Base-by-base conservation (phyloP, 2,329 filamentous ascomycete genomes). In the Spiromastix sp. region DNA sequence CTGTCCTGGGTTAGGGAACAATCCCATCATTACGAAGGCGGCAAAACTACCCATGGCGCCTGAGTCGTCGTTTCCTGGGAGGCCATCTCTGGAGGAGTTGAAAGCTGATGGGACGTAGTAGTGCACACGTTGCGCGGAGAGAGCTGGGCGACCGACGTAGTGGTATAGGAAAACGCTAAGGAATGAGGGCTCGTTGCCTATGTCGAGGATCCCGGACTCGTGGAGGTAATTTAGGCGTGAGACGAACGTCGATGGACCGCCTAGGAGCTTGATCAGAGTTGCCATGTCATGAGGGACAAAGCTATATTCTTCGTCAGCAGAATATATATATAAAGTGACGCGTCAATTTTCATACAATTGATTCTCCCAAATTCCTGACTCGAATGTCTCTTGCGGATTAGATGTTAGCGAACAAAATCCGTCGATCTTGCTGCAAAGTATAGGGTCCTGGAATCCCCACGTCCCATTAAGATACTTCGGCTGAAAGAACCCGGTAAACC, bases 301-400 rank as follows among this genome's bases (percentile, higher is more conserved):
- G 34, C 65, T 71, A 50, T n/a, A n/a, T n/a, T n/a, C n/a, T n/a
- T n/a, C n/a, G n/a, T n/a, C n/a, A n/a, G n/a, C n/a, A n/a, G n/a
- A n/a, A n/a, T n/a, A n/a, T n/a, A n/a, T n/a, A n/a, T n/a, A n/a
- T n/a, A n/a, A n/a, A 36, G 9, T 24, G 21, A 18, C n/a, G n/a
- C n/a, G n/a, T n/a, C 11, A 12, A 36, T 55, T 58, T 36, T 60
- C 68, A 44, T 48, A 74, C 68, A 83, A 85, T n/a, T 73, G 74
- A 49, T 85, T 85, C 37, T 84, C 72, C 81, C 81, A 86, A 1
- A 73, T 63, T 40, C 72, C 77, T 28, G 73, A 77, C 52, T 86
- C 81, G 45, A 81, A 85, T 0, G 81, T 85, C 55, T 85, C 81
- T 5, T 71, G 67, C 0, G 72, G 77, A 2, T 65, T 47, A 0